phyloP scores from a whole-genome alignment of 1,284 basidiomycete genomes.

The Cystobasidium sp. region DNA sequence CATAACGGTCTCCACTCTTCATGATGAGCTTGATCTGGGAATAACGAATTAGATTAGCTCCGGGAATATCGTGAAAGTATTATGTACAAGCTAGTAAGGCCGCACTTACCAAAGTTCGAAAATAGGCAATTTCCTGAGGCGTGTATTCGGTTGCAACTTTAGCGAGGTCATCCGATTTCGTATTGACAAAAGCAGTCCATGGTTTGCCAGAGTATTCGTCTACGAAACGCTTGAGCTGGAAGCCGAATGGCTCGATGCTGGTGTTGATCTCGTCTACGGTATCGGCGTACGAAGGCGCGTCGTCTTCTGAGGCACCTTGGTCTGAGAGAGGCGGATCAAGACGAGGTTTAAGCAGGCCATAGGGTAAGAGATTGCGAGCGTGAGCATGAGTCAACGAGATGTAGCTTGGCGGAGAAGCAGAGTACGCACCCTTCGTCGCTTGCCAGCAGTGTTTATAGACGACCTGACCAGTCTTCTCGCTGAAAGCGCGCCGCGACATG shows the following conservation, averaged over 20 bases:
- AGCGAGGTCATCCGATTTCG: constrained; percentile 73
- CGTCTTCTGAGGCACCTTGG: background rate
- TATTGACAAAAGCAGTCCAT: constrained; percentile 50
- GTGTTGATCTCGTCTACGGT: constrained; percentile 68
- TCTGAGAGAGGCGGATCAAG: background rate
- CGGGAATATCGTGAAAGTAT: background rate
- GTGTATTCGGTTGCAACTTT: constrained; percentile 81
- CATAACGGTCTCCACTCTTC: constrained; percentile 74
- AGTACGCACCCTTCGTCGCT: constrained; percentile 44
- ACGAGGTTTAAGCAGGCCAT: background rate
- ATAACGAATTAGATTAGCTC: background rate
- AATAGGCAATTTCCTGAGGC: constrained; percentile 74
- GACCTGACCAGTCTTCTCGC: constrained; percentile 66
- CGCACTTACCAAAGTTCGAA: constrained; percentile 72
- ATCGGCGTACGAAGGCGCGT: constrained; percentile 61
- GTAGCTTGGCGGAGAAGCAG: background rate
- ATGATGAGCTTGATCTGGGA: constrained; percentile 82
- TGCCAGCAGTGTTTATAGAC: constrained; percentile 62
- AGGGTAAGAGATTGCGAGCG: background rate
- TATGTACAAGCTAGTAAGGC: too few species aligned
- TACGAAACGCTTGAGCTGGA: constrained; percentile 68
- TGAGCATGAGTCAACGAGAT: background rate
- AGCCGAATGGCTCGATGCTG: constrained; percentile 68
- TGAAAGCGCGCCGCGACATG: constrained; percentile 69
- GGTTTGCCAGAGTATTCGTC: constrained; percentile 68